A percentile compares a stretch with the other conserved stretches of the same genome.
phyloP scores from a whole-genome alignment of 257 asterid genomes.

The Primulina eburnea region DNA sequence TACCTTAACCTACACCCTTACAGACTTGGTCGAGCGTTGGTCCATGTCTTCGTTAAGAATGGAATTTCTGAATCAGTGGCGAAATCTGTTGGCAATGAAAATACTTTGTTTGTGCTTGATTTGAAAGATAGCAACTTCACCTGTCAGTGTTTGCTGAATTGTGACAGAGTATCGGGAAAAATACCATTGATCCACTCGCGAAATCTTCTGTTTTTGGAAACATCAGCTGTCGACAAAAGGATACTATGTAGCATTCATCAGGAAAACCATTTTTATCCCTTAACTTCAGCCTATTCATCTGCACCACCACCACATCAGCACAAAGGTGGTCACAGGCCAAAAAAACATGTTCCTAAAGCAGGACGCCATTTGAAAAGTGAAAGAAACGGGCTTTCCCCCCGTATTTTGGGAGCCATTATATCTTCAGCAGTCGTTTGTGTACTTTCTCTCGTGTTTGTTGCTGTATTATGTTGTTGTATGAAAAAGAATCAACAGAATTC shows the following conservation, averaged over 20 bases:
- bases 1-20: slow-evolving; percentile 36
- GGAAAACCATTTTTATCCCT: neutral
- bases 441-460: slow-evolving; percentile 21
- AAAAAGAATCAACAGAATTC: slow-evolving; percentile 8
- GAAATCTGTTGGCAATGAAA: slow-evolving; percentile 12
- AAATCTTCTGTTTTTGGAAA: slow-evolving; percentile 16
- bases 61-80: slow-evolving; percentile 19
- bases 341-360: slow-evolving; percentile 4
- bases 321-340: neutral
- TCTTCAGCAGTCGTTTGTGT: slow-evolving; percentile 17
- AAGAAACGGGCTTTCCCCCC: neutral
- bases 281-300: neutral
- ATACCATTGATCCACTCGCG: slow-evolving; percentile 16
- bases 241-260: neutral
- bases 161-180: slow-evolving; percentile 10
- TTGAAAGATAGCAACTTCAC: slow-evolving; percentile 22
- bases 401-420: slow-evolving; percentile 3
- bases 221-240: neutral
- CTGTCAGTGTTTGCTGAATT: slow-evolving; percentile 10
- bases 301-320: neutral
- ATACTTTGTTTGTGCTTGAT: slow-evolving; percentile 17
- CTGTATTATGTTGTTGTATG: slow-evolving; percentile 13
- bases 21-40: slow-evolving; percentile 20
- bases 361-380: neutral
- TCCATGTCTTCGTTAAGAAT: slow-evolving; percentile 15